Base-by-base conservation (phyloP, 2,329 filamentous ascomycete species). In the Colletotrichum zoysiae region DNA sequence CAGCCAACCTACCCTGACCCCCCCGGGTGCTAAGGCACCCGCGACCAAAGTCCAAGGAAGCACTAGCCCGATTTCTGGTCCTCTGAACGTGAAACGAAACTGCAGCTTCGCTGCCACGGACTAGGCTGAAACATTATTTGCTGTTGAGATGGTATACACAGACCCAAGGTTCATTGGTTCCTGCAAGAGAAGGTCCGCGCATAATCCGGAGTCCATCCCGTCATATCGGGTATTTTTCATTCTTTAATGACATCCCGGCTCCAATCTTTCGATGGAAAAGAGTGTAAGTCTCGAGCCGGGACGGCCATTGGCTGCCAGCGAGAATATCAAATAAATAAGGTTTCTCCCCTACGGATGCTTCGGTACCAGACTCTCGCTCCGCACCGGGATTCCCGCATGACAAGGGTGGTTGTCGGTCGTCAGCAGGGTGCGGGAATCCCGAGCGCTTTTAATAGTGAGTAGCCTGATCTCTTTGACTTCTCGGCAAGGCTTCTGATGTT, bases 21-120 rank as follows among this genome's bases (percentile, higher is more conserved):
- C n/a, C 7, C 7, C 20, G 2, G 2, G 9, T 12, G 26, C 26
- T 23, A 2, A 2, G 3, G n/a, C 18, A 44, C 23, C 18, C 33
- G 18, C 16, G 40, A 57, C 50, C 38, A 44, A 26, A n/a, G 18
- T 16, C 40, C 18, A 18, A 38, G 40, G 40, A n/a, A 63, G 58
- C n/a, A 58, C 58, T 46, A 30, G n/a, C 26, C 44, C 44, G 44
- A 46, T 30, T 63, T 3, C 44, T 23, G 35, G 9, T 48, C 14
- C 38, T 51, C 53, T 53, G 46, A 35, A 50, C n/a, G 40, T 65
- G 59, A 72, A 72, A 72, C 70, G 44, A 70, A 65, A 69, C 59
- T 42, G 33, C n/a, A 30, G 44, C 55, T 48, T 44, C 59, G 40
- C 12, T 48, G 16, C 18, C 44, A 61, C 70, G 59, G 40, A 42